phyloP scores from a whole-genome alignment of 805 yeast genomes.

The Schizosaccharomyces octosporus region DNA sequence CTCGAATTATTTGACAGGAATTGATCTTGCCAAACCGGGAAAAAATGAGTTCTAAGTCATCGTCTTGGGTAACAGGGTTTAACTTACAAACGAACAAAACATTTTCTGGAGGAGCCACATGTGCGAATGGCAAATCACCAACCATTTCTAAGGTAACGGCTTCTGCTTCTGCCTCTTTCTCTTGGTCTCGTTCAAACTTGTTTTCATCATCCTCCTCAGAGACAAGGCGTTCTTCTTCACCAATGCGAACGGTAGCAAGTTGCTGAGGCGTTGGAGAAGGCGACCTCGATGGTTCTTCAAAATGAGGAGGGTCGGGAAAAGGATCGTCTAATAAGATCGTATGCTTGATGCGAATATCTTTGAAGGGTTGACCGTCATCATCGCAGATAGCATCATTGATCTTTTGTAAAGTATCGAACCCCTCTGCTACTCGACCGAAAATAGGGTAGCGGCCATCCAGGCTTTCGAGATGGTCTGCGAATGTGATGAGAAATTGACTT shows the following conservation, averaged over 20 bases:
- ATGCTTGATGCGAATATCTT: conserved; percentile 28
- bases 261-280: conserved; percentile 18
- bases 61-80: conserved; percentile 35
- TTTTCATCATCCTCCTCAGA: conserved; percentile 9
- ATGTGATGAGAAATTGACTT: conserved; percentile 18
- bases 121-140: conserved; percentile 37
- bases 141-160: conserved; percentile 38
- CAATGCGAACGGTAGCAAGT: conserved; percentile 14
- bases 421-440: conserved; percentile 32
- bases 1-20: conserved; percentile 28
- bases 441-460: conserved; percentile 35
- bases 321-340: conserved; percentile 31
- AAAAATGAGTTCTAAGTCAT: conserved; percentile 31
- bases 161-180: conserved; percentile 22
- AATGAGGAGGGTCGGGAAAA: conserved; percentile 16
- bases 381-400: conserved; percentile 21
- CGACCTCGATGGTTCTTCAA: conserved; percentile 12
- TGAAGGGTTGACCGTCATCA: conserved; percentile 18
- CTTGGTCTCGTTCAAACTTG: conserved; percentile 13
- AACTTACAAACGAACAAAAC: conserved; percentile 39
- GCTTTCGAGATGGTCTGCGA: conserved; percentile 43
- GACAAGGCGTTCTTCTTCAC: conserved; percentile 10
- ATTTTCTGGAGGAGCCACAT: conserved; percentile 33
- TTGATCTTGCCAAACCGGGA: conserved; percentile 33
- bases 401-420: conserved; percentile 20